Evolutionary conservation across 768 basidiomycete species (phyloP), one percentile per base, ranked within the genome.

Genomic region (Strobilomyces confusus): DNA sequence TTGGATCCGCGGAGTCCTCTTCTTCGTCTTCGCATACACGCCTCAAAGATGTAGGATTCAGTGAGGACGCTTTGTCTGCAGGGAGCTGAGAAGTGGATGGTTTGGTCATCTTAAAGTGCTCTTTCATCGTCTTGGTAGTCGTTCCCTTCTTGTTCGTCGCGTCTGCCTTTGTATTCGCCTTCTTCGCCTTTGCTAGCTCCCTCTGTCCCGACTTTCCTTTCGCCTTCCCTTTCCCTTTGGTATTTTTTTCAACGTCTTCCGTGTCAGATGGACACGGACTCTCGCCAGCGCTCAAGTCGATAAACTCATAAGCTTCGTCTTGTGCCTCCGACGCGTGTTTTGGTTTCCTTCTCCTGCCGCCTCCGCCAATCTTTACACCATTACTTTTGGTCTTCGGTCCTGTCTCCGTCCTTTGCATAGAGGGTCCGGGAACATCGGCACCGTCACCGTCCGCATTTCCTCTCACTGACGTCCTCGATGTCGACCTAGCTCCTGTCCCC

Each of bases 281-380:
- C 37, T 58, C 64, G 11, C 58, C 60, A 32, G 57, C 62, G 51
- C 62, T 66, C 51, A 68, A 36, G 45, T 67, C 51, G 29, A 67
- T 40, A 26, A 32, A 56, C 36, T 68, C 66, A 23, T 67, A 66
- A n/a, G 49, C 64, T 15, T 64, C 64, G 13, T 68, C 56, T 53
- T 66, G 66, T 7, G 57, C 62, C 42, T 66, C 64, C 23, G 64
- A 56, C 2, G 32, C 53, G 2, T 64, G 60, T 34, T 61, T 67
- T 44, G 53, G 55, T 19, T 55, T 65, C 44, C 61, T 61, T 47
- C 63, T 54, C 41, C 60, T 7, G 42, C 54, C 22, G 0, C 50
- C 49, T 0, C 44, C 45, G 17, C 53, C 55, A 37, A 25, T 13
- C 26, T 53, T 45, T 13, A 12, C 32, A 37, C 17, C 29, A 52